A percentile compares a stretch with the other conserved stretches of the same genome.
phyloP scores from a whole-genome alignment of 495 filamentous ascomycete species.

The Bacidia gigantensis region DNA sequence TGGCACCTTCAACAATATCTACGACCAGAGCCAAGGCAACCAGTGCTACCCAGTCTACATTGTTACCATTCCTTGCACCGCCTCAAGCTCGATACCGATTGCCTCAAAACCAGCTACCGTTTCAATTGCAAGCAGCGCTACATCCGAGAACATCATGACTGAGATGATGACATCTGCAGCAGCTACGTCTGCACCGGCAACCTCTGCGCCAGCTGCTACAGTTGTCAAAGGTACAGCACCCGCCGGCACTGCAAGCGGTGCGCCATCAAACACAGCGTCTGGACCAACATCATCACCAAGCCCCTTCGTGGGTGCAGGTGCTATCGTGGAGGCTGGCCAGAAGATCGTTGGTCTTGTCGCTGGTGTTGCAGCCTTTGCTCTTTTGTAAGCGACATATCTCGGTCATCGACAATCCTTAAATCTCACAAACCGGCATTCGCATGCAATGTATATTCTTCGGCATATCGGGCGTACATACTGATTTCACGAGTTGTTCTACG shows the following conservation, averaged over 20 bases:
- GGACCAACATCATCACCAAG: neutral
- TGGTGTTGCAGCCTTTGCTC: constrained; percentile 4
- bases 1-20: constrained; percentile 50
- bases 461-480: neutral
- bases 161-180: neutral
- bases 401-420: neutral
- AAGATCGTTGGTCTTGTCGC: neutral
- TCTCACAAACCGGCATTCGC: neutral
- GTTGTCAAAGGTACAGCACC: neutral
- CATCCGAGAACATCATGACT: neutral
- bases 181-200: neutral
- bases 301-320: neutral
- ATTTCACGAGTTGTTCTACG: neutral
- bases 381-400: constrained; percentile 3
- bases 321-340: constrained; percentile 1
- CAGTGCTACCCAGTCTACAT: constrained; percentile 39
- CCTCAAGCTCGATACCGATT: neutral
- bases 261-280: neutral
- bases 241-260: neutral
- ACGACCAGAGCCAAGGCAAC: constrained; percentile 38
- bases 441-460: neutral
- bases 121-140: neutral
- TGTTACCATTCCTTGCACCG: constrained; percentile 24
- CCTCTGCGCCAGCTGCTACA: neutral
- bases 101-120: neutral